Conservation (phyloP, 345 rosid species). For the Diplotaxis tenuifolia region DNA sequence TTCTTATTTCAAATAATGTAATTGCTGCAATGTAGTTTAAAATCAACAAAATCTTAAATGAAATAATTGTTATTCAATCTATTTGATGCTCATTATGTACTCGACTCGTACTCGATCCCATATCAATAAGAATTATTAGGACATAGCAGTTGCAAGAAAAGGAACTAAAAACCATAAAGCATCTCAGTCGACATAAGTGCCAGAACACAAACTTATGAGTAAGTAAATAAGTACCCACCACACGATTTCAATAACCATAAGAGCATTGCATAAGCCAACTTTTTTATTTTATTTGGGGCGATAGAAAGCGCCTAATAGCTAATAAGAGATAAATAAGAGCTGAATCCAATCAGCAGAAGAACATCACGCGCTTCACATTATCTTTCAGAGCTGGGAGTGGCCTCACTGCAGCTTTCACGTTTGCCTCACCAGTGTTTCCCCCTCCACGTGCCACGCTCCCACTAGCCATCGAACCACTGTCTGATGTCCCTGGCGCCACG, state of each 20-base stretch:
- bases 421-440: slow-evolving; percentile 52
- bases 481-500: slow-evolving; percentile 96
- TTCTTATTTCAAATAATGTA: background rate
- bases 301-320: background rate
- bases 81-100: background rate
- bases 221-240: background rate
- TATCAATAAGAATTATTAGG: background rate
- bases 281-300: background rate
- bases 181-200: background rate
- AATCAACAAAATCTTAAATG: background rate
- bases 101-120: background rate
- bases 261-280: background rate
- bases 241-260: background rate
- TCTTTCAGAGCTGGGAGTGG: slow-evolving; percentile 88
- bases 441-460: slow-evolving; percentile 59
- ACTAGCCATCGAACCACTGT: slow-evolving; percentile 90
- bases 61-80: background rate
- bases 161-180: background rate
- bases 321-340: background rate
- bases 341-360: slow-evolving; percentile 56
- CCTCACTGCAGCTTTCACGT: slow-evolving; percentile 62
- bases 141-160: background rate
- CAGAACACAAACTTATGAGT: background rate
- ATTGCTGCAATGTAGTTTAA: background rate
- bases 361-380: slow-evolving; percentile 92